A percentile compares a stretch with the other conserved stretches of the same genome.
These are phyloP conservation scores for Gastrolobium villosum DNA, from an alignment of 306 rosid genomes.

Conservation along the genomic window DNA sequence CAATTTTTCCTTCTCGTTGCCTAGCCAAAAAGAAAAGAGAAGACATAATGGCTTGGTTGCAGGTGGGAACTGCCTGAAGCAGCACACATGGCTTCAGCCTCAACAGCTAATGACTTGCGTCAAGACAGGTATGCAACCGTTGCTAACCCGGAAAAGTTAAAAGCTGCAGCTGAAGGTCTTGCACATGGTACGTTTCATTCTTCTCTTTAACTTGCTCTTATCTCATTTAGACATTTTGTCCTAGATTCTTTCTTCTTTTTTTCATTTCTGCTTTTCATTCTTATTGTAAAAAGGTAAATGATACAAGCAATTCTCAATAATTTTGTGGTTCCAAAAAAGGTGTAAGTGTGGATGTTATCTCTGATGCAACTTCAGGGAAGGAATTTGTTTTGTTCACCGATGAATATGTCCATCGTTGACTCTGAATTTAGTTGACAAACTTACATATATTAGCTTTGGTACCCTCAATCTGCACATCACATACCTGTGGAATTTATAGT, in stretches of 20 bases:
- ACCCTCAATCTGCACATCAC: background rate
- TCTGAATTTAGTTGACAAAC: slow-evolving; percentile 7
- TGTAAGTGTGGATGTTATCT: slow-evolving; percentile 5
- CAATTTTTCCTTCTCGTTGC: background rate
- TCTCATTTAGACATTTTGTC: slow-evolving; percentile 14
- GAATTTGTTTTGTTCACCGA: background rate
- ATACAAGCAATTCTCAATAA: background rate
- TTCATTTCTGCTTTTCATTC: slow-evolving; percentile 3
- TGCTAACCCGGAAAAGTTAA: slow-evolving; percentile 78
- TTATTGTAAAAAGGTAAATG: background rate
- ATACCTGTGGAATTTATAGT: slow-evolving; percentile 18
- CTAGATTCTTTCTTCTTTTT: slow-evolving; percentile 11
- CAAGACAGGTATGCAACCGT: slow-evolving; percentile 56
- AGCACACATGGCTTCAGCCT: slow-evolving; percentile 60
- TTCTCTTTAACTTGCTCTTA: background rate
- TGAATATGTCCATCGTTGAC: background rate
- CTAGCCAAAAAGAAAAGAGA: background rate
- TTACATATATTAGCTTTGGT: background rate
- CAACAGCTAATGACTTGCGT: slow-evolving; percentile 93
- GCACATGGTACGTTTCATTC: slow-evolving; percentile 58
- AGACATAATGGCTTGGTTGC: slow-evolving; percentile 45
- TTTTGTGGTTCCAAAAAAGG: background rate
- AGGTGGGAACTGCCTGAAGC: slow-evolving; percentile 81
- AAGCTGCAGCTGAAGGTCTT: slow-evolving; percentile 94
- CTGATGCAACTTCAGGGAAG: slow-evolving; percentile 27